Evolutionary conservation across 163 green algal species (phyloP), one percentile per base, ranked within the genome.

Genomic region (Scenedesmus sp.): DNA sequence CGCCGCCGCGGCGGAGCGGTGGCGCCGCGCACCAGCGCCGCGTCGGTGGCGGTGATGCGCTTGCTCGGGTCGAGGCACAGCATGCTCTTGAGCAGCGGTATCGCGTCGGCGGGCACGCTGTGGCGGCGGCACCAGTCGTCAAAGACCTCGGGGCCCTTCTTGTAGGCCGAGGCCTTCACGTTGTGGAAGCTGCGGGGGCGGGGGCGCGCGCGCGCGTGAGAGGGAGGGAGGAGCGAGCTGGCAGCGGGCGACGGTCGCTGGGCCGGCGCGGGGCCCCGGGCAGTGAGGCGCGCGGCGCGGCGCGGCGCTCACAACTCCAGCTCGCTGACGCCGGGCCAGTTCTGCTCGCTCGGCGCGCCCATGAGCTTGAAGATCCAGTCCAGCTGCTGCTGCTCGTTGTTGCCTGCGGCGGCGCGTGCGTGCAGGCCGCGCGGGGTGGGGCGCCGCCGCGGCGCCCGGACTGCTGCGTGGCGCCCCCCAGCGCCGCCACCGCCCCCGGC

Each of bases 341-440:
- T 91, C 7, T 82, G 24, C 77, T 95, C 87, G 10, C 65, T 94
- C 29, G 93, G 93, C 7, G 76, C 81, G 2, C 93, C 93, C 73
- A 96, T 80, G 7, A 95, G 77, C 26, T 76, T 54, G 45, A 90
- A 92, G 64, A 97, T 97, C 60, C 82, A 90, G 64, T 96, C 89
- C 65, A 95, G 69, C 80, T 96, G 91, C 44, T 92, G 86, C 10
- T 78, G 58, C 71, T 97, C 93, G 60, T 97, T 90, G 60, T 91
- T 95, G 56, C 92, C 92, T 92, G 84, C 62, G 28, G n/a, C n/a
- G n/a, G n/a, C n/a, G n/a, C n/a, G n/a, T n/a, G n/a, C n/a, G n/a
- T n/a, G n/a, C n/a, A n/a, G n/a, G n/a, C n/a, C n/a, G 29, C 9
- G 18, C 26, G 47, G n/a, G 14, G 11, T 44, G 9, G 60, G 15